These are phyloP conservation scores for Acacia concinna DNA, from an alignment of 331 rosid species.

Conservation along the genomic window DNA sequence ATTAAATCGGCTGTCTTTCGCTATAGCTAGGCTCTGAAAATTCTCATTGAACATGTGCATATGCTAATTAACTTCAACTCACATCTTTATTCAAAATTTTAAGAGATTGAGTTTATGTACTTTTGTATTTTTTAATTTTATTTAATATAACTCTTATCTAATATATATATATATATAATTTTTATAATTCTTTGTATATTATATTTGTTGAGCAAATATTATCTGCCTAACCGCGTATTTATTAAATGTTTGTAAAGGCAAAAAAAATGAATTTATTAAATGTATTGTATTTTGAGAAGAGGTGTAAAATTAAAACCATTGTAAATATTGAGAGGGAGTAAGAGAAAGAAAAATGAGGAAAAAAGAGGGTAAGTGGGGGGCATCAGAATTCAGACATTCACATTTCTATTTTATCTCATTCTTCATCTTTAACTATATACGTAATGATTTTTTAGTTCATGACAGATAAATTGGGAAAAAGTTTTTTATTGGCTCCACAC, in stretches of 20 bases:
- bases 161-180: too few relatives aligned
- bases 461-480: not conserved
- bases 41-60: not conserved
- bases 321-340: too few relatives aligned
- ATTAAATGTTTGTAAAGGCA: too few relatives aligned
- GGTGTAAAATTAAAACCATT: not conserved
- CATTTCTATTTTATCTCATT: not conserved
- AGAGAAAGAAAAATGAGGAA: not conserved
- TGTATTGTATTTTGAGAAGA: too few relatives aligned
- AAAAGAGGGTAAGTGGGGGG: not conserved
- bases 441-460: not conserved
- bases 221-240: not conserved
- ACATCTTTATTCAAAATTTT: not conserved
- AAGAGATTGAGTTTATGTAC: not conserved
- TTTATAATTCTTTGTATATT: too few relatives aligned
- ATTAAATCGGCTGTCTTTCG: not conserved
- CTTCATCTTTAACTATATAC: not conserved
- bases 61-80: not conserved
- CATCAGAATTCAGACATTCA: not conserved
- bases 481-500: not conserved
- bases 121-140: not conserved
- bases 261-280: too few relatives aligned
- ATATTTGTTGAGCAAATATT: too few relatives aligned
- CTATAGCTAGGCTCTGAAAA: not conserved
- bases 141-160: not conserved